Base-by-base conservation (phyloP, 495 filamentous ascomycete species). In the Penicillium chermesinum region DNA sequence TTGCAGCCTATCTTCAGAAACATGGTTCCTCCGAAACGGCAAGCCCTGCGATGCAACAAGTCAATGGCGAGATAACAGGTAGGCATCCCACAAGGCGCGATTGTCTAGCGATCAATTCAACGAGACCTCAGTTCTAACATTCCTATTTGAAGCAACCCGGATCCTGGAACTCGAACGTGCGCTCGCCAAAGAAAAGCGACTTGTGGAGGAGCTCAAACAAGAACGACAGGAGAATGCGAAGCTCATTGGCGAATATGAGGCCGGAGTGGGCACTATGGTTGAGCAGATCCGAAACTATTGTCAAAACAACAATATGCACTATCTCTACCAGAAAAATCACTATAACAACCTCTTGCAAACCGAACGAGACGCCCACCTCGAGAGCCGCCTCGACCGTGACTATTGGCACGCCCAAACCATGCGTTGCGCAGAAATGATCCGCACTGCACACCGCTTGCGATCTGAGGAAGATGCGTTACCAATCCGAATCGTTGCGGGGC, bases 281-380 rank as follows among this genome's bases (percentile, higher is more conserved):
- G 76, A 83, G 35, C 78, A 80, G 50, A 77, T 84, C 30, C 79
- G 81, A 38, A 75, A 75, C 41, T 84, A 82, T 59, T 78, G 75
- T 48, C 79, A 76, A 54, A 74, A 75, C 58, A 80, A 83, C 55
- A 81, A 83, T 48, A 72, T 76, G 62, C 70, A 80, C 44, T 79
- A 71, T 51, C 64, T 79, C 4, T 59, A 74, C 10, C 69, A 81
- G 48, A 79, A 83, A 44, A 67, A 68, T 46, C 79, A 83, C 61
- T 86, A 83, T 63, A 77, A 79, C 49, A 69, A 66, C 30, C 71
- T 83, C 2, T 61, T 86, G 0, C 75, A 81, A 38, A 68, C 74
- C 1, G 79, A 83, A 48, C 77, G 81, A 13, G 70, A 77, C 45
- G 69, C 75, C 8, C 77, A 78, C 38, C 54, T 84, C 38, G 70